Evolutionary conservation across 306 rosid genomes (phyloP), one percentile per base, ranked within the genome.

Genomic region (Delonix regia): DNA sequence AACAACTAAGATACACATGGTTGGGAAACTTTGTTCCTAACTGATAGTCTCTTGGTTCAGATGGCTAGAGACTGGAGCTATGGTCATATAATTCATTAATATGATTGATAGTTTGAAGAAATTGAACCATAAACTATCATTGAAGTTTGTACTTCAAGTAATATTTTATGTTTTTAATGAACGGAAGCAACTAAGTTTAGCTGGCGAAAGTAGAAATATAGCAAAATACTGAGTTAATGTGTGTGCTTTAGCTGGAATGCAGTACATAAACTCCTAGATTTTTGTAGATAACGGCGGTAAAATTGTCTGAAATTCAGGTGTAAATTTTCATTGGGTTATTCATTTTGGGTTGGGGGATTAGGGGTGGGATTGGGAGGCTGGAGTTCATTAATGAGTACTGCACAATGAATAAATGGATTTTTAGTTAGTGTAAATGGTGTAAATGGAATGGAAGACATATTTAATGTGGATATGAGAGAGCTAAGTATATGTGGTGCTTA

Each of bases 401-500:
- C 45, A 49, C 21, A 25, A 47, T 47, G 18, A 41, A 21, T n/a
- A 44, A 13, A 47, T 47, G 27, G 14, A 34, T 75, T 65, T 38
- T 73, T 25, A 7, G 34, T 34, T 59, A 25, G 49, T 77, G 24
- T 57, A 42, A 66, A 53, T 39, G 28, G 61, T 53, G 76, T 49
- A 57, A 57, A 34, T 73, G 65, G 47, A 74, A 52, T 51, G 60
- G n/a, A 34, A 68, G 55, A 42, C 38, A 33, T 34, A 52, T 69
- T 73, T 34, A 24, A 60, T 84, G 60, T 51, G 60, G 42, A n/a
- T 68, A 41, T 10, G 67, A 53, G 48, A 64, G 81, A 61, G 64
- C 62, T 44, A 78, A 79, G 16, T 24, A 18, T 52, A 36, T 48
- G 25, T 61, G 19, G 52, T 67, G 68, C 66, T 78, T 36, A 38